A percentile compares a stretch with the other conserved stretches of the same genome.
phyloP scores from a whole-genome alignment of 306 rosid genomes.

The Benincasa hispida region DNA sequence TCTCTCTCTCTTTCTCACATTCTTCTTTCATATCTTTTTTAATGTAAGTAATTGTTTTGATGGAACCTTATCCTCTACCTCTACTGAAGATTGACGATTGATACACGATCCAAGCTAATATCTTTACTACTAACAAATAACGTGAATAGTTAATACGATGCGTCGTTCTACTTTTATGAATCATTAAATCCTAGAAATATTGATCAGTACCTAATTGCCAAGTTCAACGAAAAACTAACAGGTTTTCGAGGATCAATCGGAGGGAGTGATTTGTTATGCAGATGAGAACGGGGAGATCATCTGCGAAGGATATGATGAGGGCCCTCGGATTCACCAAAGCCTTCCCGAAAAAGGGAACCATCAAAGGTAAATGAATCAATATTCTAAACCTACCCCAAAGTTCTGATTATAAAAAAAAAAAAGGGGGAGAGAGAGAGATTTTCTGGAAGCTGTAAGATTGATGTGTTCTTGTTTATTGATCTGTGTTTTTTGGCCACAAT shows the following conservation, averaged over 20 bases:
- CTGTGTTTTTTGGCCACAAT: not conserved
- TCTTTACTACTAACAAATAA: not conserved
- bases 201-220: not conserved
- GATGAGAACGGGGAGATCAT: conserved; percentile 11
- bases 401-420: not conserved
- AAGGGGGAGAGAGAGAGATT: no score
- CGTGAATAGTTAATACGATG: not conserved
- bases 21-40: not conserved
- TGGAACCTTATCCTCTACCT: not conserved
- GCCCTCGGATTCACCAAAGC: conserved; percentile 4
- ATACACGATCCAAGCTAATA: not conserved
- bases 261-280: conserved; percentile 10
- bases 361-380: conserved; percentile 1
- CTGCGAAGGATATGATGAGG: conserved; percentile 20
- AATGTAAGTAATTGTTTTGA: not conserved
- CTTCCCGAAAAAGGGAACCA: not conserved
- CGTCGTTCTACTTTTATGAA: not conserved
- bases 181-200: not conserved
- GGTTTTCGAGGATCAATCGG: conserved; percentile 12
- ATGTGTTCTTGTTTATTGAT: not conserved
- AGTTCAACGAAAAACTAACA: not conserved
- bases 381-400: not conserved
- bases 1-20: not conserved
- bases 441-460: not conserved
- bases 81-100: not conserved